Evolutionary conservation across 495 filamentous ascomycete species (phyloP).

Genomic region (Podospora fimiseda): DNA sequence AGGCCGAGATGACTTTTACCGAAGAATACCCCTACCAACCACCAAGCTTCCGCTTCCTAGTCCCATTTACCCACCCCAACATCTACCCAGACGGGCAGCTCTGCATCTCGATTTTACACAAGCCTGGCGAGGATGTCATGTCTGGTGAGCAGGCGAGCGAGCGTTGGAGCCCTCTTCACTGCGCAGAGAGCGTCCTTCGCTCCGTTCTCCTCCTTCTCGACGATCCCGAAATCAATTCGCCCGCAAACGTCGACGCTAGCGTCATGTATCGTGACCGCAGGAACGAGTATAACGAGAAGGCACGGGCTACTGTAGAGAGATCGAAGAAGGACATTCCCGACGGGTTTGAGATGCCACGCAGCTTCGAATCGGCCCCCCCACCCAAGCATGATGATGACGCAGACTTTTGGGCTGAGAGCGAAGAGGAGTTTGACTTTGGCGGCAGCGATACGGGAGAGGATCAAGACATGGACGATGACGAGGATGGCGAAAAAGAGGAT

Average conservation of each 20-base stretch:
- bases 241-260: slow-evolving; percentile 90
- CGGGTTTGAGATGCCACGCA: slow-evolving; percentile 77
- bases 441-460: slow-evolving; percentile 58
- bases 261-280: slow-evolving; percentile 74
- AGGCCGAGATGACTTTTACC: slow-evolving; percentile 80
- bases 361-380: slow-evolving; percentile 52
- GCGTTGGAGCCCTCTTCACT: slow-evolving; percentile 88
- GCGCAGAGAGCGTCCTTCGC: slow-evolving; percentile 88
- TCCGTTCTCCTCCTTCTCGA: slow-evolving; percentile 92
- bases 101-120: slow-evolving; percentile 94
- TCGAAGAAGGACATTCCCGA: slow-evolving; percentile 74
- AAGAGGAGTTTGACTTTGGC: slow-evolving; percentile 75
- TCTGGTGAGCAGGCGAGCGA: slow-evolving; percentile 84
- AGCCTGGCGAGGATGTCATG: slow-evolving; percentile 83
- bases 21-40: slow-evolving; percentile 85
- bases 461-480: slow-evolving; percentile 48
- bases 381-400: slow-evolving; percentile 65
- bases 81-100: slow-evolving; percentile 84
- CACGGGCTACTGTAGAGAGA: slow-evolving; percentile 60
- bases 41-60: slow-evolving; percentile 83
- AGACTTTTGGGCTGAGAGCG: slow-evolving; percentile 79
- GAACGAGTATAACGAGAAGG: slow-evolving; percentile 59
- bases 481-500: slow-evolving; percentile 40
- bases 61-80: slow-evolving; percentile 83
- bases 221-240: slow-evolving; percentile 84